Base-by-base conservation (phyloP, 1,139 yeast species). In the Hemisphaericaspora lyxosophila region DNA sequence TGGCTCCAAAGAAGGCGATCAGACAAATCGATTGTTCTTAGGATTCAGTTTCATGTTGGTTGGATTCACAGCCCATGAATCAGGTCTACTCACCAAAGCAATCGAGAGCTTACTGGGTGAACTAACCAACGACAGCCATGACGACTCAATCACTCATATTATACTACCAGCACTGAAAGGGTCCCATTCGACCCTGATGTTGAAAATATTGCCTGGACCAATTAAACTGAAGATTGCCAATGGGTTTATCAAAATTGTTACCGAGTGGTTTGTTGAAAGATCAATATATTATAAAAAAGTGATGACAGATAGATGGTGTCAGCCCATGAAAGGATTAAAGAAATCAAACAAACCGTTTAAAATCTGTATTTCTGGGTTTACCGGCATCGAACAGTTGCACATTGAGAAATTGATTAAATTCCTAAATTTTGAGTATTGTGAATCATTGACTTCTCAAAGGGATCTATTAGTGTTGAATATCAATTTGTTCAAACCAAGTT, bases 191-290 rank as follows among this genome's bases (percentile, higher is more conserved):
- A 45, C 51, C 6, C 40, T 45, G 22, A 51, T 59, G 50, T 51
- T 65, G 26, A 56, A 55, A 25, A 48, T 50, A n/a, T 50, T 65
- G 14, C 58, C 70, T 2, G 24, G 48, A 3, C 25, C 45, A 3
- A 43, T 54, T 9, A 60, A 55, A 33, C 40, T 47, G 16, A 50
- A 50, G 17, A 54, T 66, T 20, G 51, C 55, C 24, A 47, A 45
- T 29, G 59, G 61, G 4, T 48, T 49, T 3, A 53, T 63, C 14
- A 50, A 51, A 25, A 52, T 70, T 2, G 76, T 79, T 2, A 84
- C 96, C 2, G 97, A 90, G 59, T 88, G 96, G 90, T 83, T 85
- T 49, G 63, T 90, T 19, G 97, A 90, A 58, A 61, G 97, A 43
- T 76, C 87, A 23, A 64, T 89, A 23, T 83, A 75, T 57, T 83